phyloP scores from a whole-genome alignment of 2,329 filamentous ascomycete species.

The Podosphaera aphanis region DNA sequence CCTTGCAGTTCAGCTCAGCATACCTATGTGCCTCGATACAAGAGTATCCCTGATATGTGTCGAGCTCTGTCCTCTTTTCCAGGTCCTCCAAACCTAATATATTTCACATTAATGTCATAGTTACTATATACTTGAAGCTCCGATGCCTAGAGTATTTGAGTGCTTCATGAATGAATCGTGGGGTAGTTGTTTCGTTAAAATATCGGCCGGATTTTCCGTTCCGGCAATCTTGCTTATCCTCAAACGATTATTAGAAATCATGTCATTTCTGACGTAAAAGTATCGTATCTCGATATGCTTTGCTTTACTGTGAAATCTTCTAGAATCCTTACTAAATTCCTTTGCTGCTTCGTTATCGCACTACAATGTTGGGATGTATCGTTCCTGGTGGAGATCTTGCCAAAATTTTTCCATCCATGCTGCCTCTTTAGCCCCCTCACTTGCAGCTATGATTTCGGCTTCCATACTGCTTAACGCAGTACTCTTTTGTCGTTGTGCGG shows the following conservation, averaged over 20 bases:
- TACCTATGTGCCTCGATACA: background rate
- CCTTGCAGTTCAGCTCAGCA: background rate
- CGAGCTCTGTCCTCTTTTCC: too few species aligned
- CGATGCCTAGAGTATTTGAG: too few species aligned
- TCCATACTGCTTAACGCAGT: background rate
- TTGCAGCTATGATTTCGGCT: background rate
- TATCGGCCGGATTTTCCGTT: background rate
- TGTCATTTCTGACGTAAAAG: background rate
- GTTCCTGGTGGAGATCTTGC: background rate
- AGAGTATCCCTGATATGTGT: background rate
- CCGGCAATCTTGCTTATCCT: background rate
- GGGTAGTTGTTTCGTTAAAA: background rate
- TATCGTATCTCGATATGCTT: background rate
- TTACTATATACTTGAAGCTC: too few species aligned
- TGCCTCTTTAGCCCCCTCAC: background rate
- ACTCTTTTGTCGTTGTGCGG: background rate
- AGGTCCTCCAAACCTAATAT: too few species aligned
- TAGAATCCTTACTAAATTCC: background rate
- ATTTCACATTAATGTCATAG: too few species aligned
- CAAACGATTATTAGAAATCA: background rate
- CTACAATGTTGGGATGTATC: background rate
- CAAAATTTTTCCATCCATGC: background rate
- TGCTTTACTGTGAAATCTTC: background rate
- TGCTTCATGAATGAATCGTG: too few species aligned
- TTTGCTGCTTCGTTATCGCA: background rate